Evolutionary conservation across 345 rosid species (phyloP).

Genomic region (Crucihimalaya himalaica): DNA sequence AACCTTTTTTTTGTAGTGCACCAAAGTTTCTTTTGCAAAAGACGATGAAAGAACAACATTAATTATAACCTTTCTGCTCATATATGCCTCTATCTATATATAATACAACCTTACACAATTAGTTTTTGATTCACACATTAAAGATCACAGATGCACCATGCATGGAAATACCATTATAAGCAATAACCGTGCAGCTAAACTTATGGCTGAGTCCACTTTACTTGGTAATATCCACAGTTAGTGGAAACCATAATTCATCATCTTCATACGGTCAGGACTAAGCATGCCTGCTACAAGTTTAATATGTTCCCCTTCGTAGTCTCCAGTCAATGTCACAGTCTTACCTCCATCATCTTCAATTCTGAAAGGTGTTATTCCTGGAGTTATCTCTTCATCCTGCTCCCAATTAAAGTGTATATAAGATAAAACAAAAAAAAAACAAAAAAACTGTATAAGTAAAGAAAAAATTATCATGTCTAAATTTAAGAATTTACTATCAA

Average conservation of each 20-base stretch:
- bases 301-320: slow-evolving; percentile 63
- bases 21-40: too few species aligned
- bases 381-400: slow-evolving; percentile 56
- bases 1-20: too few species aligned
- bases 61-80: too few species aligned
- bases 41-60: too few species aligned
- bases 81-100: too few species aligned
- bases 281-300: slow-evolving; percentile 73
- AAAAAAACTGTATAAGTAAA: not conserved
- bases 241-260: slow-evolving; percentile 54
- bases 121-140: too few species aligned
- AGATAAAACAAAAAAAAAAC: too few species aligned
- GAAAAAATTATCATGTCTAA: not conserved
- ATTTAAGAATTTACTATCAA: not conserved
- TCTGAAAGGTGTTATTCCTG: slow-evolving; percentile 63
- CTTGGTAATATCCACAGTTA: slow-evolving; percentile 63
- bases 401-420: not conserved
- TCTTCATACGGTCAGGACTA: slow-evolving; percentile 34
- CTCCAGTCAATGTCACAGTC: slow-evolving; percentile 58
- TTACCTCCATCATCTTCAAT: slow-evolving; percentile 68
- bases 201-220: slow-evolving; percentile 53
- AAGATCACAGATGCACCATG: too few species aligned
- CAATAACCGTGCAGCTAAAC: slow-evolving; percentile 58
- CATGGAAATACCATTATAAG: too few species aligned
- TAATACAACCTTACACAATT: too few species aligned